phyloP scores from a whole-genome alignment of 2,329 filamentous ascomycete genomes.

The Hysterium pulicare region DNA sequence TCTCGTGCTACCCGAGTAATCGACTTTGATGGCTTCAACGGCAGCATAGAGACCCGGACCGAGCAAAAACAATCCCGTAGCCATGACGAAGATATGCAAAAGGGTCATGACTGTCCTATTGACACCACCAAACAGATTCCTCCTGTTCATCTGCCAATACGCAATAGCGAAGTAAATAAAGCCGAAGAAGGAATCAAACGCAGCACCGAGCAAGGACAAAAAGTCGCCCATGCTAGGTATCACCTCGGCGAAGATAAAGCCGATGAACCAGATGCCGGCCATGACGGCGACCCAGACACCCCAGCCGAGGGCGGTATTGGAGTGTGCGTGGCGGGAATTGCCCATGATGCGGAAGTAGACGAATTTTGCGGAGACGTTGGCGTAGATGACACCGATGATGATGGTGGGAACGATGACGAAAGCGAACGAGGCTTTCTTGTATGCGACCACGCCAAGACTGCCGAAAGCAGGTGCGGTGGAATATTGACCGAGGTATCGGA shows the following conservation, averaged over 20 bases:
- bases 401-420: slow-evolving; percentile 54
- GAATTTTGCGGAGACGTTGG: slow-evolving; percentile 61
- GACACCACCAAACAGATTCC: slow-evolving; percentile 37
- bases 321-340: slow-evolving; percentile 49
- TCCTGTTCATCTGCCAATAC: slow-evolving; percentile 46
- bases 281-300: slow-evolving; percentile 57
- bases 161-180: slow-evolving; percentile 52
- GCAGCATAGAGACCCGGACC: slow-evolving; percentile 53
- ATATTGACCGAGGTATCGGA: slow-evolving; percentile 50
- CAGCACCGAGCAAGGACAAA: slow-evolving; percentile 54
- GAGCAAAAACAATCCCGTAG: slow-evolving; percentile 47
- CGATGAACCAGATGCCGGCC: slow-evolving; percentile 55
- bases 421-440: slow-evolving; percentile 50
- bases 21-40: slow-evolving; percentile 50
- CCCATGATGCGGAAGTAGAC: slow-evolving; percentile 59
- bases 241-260: slow-evolving; percentile 63
- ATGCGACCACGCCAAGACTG: slow-evolving; percentile 41
- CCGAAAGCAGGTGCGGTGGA: slow-evolving; percentile 51
- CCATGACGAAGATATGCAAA: slow-evolving; percentile 46
- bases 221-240: slow-evolving; percentile 66
- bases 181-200: slow-evolving; percentile 64
- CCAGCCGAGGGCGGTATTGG: slow-evolving; percentile 43
- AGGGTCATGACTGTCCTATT: slow-evolving; percentile 42
- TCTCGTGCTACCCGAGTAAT: slow-evolving; percentile 44
- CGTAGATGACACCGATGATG: slow-evolving; percentile 67